These are phyloP conservation scores for Bacterosira constricta DNA, from an alignment of 108 stramenopile species.

Conservation along the genomic window DNA sequence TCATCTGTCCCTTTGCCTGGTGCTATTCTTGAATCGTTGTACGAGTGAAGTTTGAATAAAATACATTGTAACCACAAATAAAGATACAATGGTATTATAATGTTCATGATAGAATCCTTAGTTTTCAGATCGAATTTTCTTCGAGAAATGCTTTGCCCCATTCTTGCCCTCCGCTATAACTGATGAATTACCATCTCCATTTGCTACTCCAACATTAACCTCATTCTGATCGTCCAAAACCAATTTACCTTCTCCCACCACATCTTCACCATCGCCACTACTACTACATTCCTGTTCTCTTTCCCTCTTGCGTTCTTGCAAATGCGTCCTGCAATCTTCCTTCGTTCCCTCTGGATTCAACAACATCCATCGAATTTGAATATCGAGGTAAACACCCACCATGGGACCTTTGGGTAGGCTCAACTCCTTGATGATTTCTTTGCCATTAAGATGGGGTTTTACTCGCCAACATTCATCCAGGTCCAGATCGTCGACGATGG, in stretches of 20 bases:
- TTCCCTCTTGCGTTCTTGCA: slow-evolving; percentile 53
- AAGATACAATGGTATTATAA: no score
- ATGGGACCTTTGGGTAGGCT: slow-evolving; percentile 63
- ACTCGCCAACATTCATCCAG: slow-evolving; percentile 79
- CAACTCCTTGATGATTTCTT: slow-evolving; percentile 64
- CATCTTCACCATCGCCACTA: not conserved
- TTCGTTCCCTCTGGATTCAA: slow-evolving; percentile 70
- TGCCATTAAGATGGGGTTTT: slow-evolving; percentile 76
- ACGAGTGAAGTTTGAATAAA: no score
- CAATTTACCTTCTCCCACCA: slow-evolving; percentile 18
- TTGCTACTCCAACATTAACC: not conserved
- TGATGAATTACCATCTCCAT: slow-evolving; percentile 13
- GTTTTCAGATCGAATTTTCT: slow-evolving; percentile 29
- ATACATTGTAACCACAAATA: no score
- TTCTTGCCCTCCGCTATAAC: not conserved
- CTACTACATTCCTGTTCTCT: slow-evolving; percentile 41
- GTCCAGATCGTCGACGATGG: slow-evolving; percentile 46
- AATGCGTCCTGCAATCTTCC: slow-evolving; percentile 63
- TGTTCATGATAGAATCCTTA: no score
- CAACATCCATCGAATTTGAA: slow-evolving; percentile 83
- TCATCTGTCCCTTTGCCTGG: no score
- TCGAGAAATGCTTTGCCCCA: slow-evolving; percentile 26
- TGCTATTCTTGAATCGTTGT: no score
- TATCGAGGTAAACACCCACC: slow-evolving; percentile 69
- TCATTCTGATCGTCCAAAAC: slow-evolving; percentile 15